phyloP scores from a whole-genome alignment of 176 grass and related monocot species.

The Aegilops tauschii region DNA sequence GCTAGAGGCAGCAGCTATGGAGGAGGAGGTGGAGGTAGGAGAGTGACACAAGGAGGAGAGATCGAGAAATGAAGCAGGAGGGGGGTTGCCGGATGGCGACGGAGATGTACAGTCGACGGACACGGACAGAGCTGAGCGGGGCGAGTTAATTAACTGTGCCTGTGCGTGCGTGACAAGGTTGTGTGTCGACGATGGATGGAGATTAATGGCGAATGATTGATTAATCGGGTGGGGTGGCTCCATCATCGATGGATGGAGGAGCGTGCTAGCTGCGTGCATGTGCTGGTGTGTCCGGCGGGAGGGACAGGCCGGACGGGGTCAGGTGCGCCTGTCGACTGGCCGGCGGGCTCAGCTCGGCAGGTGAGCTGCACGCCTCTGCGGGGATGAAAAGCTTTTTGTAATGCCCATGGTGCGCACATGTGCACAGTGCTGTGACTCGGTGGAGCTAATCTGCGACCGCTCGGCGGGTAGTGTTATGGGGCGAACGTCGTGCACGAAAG shows the following conservation, averaged over 20 bases:
- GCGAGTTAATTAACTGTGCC: neutral
- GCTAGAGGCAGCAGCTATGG: neutral
- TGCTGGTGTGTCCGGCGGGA: neutral
- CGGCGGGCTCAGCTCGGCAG: neutral
- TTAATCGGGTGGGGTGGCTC: neutral
- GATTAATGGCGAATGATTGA: neutral
- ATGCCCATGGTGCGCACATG: neutral
- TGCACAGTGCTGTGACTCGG: neutral
- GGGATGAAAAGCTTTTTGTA: neutral
- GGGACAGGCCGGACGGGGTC: neutral
- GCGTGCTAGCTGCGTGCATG: neutral
- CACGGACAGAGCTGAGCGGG: no score
- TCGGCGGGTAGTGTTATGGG: neutral
- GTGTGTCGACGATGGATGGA: neutral
- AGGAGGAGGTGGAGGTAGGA: neutral
- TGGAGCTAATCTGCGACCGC: accelerated
- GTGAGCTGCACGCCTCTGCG: neutral
- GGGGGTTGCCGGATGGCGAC: neutral
- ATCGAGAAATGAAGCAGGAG: neutral
- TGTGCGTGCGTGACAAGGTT: neutral
- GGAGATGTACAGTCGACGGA: neutral
- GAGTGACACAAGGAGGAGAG: neutral
- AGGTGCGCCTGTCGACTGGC: neutral
- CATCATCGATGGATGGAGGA: neutral
- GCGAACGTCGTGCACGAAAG: neutral